Evolutionary conservation across 176 grass and related monocot genomes (phyloP).

Genomic region (Metroxylon sagu): DNA sequence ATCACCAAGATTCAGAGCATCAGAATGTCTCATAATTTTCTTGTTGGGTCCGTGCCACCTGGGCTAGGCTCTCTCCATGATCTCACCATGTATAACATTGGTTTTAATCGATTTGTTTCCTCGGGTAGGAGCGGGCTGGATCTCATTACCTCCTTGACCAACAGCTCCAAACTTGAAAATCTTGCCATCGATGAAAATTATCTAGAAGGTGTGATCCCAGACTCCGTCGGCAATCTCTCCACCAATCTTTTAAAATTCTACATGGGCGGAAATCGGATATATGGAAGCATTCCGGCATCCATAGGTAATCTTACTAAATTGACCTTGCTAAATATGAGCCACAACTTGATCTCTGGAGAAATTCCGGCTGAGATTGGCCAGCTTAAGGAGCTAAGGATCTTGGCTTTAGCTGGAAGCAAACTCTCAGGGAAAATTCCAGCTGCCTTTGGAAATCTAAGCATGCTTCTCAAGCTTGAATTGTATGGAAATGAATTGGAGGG

Average conservation of each 20-base stretch:
- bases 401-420: conserved; percentile 20
- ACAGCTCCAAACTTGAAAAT: conserved; percentile 24
- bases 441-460: conserved; percentile 14
- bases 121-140: conserved; percentile 4
- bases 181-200: conserved; percentile 29
- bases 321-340: conserved; percentile 25
- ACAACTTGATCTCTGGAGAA: conserved; percentile 21
- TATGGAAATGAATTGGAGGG: conserved; percentile 23
- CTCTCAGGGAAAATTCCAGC: conserved; percentile 28
- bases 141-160: conserved; percentile 27
- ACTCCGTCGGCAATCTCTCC: conserved; percentile 36
- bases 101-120: conserved; percentile 19
- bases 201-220: conserved; percentile 22
- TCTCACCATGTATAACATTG: conserved; percentile 27
- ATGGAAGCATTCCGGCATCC: conserved; percentile 27
- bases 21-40: conserved; percentile 28
- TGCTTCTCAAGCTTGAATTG: conserved; percentile 22
- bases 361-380: conserved; percentile 31
- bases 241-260: conserved; percentile 24
- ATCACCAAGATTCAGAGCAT: conserved; percentile 32
- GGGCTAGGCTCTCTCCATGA: conserved; percentile 24
- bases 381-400: conserved; percentile 19
- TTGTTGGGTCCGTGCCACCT: conserved; percentile 23
- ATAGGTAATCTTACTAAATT: conserved; percentile 25
- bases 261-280: conserved; percentile 27